These are phyloP conservation scores for Cyclanthera cordifolia DNA, from an alignment of 306 rosid species.

Conservation along the genomic window DNA sequence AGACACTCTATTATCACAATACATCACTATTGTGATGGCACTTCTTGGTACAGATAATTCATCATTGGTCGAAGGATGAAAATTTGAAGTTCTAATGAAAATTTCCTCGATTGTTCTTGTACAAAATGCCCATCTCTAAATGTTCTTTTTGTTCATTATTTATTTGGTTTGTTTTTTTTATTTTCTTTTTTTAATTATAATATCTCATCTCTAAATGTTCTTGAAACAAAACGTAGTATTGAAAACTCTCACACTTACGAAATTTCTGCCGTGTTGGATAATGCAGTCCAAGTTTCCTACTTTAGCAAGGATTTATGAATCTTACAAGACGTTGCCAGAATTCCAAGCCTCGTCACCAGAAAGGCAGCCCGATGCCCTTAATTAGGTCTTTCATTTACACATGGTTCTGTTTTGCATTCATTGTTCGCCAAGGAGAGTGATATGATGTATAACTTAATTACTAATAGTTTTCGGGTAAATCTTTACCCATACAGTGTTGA, in stretches of 20 bases:
- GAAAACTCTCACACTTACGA: not conserved
- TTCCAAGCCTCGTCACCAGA: conserved; percentile 34
- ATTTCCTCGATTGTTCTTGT: not conserved
- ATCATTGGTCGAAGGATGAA: not conserved
- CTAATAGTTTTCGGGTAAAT: too few relatives aligned
- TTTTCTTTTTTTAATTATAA: too few relatives aligned
- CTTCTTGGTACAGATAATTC: not conserved
- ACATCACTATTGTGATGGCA: not conserved
- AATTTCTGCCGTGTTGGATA: conserved; percentile 1
- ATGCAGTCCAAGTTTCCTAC: conserved; percentile 36
- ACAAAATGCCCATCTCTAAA: not conserved
- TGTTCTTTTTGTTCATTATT: not conserved
- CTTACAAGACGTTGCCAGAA: conserved; percentile 31
- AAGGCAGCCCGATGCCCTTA: conserved; percentile 30
- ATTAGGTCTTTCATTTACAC: not conserved
- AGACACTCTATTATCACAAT: not conserved
- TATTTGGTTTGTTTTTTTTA: not conserved
- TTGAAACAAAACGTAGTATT: not conserved
- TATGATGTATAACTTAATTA: too few relatives aligned
- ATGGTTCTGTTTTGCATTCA: not conserved
- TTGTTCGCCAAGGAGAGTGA: not conserved
- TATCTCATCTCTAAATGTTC: not conserved
- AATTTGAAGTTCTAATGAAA: not conserved
- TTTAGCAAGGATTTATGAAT: conserved; percentile 28
- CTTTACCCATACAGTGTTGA: too few relatives aligned